Conservation (phyloP, 2,329 filamentous ascomycete species). For the Albophoma yamanashiensis region DNA sequence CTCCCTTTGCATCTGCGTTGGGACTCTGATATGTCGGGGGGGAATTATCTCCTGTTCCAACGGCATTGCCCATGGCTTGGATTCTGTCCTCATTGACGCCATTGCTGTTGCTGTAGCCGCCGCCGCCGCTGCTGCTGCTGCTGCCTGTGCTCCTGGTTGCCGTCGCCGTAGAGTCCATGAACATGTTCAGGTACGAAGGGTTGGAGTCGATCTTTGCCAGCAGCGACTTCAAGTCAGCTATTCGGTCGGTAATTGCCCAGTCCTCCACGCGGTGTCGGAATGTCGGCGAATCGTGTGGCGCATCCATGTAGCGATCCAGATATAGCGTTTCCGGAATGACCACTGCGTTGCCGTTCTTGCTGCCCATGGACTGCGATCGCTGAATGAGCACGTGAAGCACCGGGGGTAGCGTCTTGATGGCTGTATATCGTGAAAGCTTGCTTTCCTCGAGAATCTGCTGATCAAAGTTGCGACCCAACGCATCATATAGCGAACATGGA, state of each 20-base stretch:
- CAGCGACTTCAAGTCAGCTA: slow-evolving; percentile 42
- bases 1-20: background rate
- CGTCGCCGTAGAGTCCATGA: background rate
- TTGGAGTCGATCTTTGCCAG: slow-evolving; percentile 15
- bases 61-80: slow-evolving; percentile 5
- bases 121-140: background rate
- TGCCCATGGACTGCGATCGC: slow-evolving; percentile 61
- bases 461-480: slow-evolving; percentile 78
- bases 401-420: slow-evolving; percentile 68
- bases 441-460: slow-evolving; percentile 62
- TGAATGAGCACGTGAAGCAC: slow-evolving; percentile 86
- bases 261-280: slow-evolving; percentile 55
- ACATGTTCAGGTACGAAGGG: slow-evolving; percentile 14
- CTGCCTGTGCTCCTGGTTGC: background rate
- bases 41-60: slow-evolving; percentile 14
- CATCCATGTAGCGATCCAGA: slow-evolving; percentile 79
- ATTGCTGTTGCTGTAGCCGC: background rate
- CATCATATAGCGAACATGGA: slow-evolving; percentile 62
- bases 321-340: slow-evolving; percentile 73
- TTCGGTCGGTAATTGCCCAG: slow-evolving; percentile 62
- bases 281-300: slow-evolving; percentile 46
- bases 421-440: slow-evolving; percentile 52
- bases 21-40: slow-evolving; percentile 3
- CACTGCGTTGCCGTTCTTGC: slow-evolving; percentile 70
- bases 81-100: background rate